Base-by-base conservation (phyloP, 2,329 filamentous ascomycete species). In the Arachnopeziza araneosa region DNA sequence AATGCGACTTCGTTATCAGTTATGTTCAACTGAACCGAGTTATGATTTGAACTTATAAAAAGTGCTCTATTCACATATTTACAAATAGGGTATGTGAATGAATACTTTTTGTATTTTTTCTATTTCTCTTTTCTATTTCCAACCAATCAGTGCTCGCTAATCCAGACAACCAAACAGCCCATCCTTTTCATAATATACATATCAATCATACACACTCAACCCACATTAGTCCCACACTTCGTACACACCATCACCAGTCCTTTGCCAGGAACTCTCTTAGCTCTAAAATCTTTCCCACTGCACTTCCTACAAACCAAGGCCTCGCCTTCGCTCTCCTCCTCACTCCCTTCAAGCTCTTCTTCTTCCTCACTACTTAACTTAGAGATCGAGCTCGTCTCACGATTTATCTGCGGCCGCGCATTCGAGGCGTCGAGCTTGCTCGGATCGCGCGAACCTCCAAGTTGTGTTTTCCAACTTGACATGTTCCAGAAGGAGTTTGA, bases 231-330 rank as follows among this genome's bases (percentile, higher is more conserved):
- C 2, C 79, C 79, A 63, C 80, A 90, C 52, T 77, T 79, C 44
- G 80, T 80, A 71, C 87, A 90, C n/a, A 86, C 78, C 64, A 89
- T 72, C 61, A 77, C 78, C 69, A 84, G 82, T 56, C 76, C 78
- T 50, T 75, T 77, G 8, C 79, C 80, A 26, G 76, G 79, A 3
- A 79, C 75, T 61, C 80, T 83, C 65, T 80, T 83, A 1, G 82
- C 82, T 64, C 83, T 83, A 65, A 91, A 91, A 61, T 85, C 83
- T 22, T 74, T 80, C 1, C 82, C 79, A 4, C 80, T 80, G 68
- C 88, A 91, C 61, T 78, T 79, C 23, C 77, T 75, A 67, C 87
- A 90, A 24, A 73, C 77, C 64, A 83, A 72, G 44, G 78, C 75
- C 55, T 78, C 78, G n/a, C 76, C 76, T 21, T 58, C 50, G 36